phyloP scores from a whole-genome alignment of 1,284 basidiomycete genomes.

The Marasmius oreades region DNA sequence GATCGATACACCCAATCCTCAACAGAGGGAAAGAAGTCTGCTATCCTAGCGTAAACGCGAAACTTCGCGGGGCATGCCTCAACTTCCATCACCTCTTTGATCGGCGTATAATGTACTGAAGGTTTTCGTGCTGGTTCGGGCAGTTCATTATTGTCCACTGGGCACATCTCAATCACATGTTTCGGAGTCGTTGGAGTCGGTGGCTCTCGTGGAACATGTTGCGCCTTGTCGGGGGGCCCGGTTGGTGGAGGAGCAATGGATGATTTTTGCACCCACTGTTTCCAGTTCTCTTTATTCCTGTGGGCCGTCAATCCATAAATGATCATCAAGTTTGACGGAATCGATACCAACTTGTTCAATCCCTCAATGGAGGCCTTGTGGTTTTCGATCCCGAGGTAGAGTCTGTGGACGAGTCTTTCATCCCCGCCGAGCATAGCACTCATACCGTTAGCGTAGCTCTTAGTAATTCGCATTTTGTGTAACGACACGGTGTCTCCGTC shows the following conservation, averaged over 20 bases:
- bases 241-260: neutral
- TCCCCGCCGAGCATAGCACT: slow-evolving; percentile 53
- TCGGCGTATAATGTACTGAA: slow-evolving; percentile 15
- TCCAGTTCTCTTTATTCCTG: neutral
- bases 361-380: slow-evolving; percentile 7
- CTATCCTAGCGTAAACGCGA: slow-evolving; percentile 44
- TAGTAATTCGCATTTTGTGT: slow-evolving; percentile 46
- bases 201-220: neutral
- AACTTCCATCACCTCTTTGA: slow-evolving; percentile 37
- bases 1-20: slow-evolving; percentile 41
- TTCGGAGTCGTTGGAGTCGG: neutral
- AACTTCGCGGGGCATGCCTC: slow-evolving; percentile 31
- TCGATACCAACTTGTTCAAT: slow-evolving; percentile 1
- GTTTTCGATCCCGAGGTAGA: slow-evolving; percentile 30
- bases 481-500: slow-evolving; percentile 45
- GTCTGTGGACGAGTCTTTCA: slow-evolving; percentile 45
- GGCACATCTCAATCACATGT: no score
- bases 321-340: neutral
- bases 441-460: slow-evolving; percentile 27
- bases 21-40: slow-evolving; percentile 56
- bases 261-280: neutral
- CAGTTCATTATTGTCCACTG: neutral
- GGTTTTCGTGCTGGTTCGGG: neutral
- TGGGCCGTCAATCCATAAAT: neutral
- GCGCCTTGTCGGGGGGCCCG: no score